A percentile compares a stretch with the other conserved stretches of the same genome.
phyloP scores from a whole-genome alignment of 202 grass and related monocot genomes.

The Schoenoplectus triqueter region DNA sequence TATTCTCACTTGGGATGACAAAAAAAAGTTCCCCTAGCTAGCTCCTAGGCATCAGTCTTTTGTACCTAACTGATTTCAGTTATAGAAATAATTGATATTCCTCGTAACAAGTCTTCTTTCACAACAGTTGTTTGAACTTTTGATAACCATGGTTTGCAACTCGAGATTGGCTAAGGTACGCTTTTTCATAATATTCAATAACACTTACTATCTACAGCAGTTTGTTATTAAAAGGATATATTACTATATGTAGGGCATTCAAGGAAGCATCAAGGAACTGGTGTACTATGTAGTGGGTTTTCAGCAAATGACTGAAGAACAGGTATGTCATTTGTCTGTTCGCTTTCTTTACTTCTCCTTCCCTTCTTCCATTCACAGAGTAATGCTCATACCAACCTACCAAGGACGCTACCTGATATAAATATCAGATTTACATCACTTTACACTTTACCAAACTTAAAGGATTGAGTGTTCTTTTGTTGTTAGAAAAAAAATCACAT shows the following conservation, averaged over 20 bases:
- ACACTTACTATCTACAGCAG: conserved; percentile 32
- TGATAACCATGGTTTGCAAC: conserved; percentile 83
- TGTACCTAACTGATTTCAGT: not conserved
- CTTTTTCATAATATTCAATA: not conserved
- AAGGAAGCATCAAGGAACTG: conserved; percentile 73
- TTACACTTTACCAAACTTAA: not conserved
- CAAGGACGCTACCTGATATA: not conserved
- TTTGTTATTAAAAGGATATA: conserved; percentile 34
- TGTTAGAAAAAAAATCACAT: not conserved
- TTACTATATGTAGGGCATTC: conserved; percentile 57
- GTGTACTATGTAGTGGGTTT: conserved; percentile 83
- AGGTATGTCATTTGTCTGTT: conserved; percentile 57
- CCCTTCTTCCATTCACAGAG: not conserved
- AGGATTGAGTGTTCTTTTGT: not conserved
- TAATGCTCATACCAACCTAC: conserved; percentile 1
- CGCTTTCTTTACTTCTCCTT: not conserved
- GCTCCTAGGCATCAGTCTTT: not conserved
- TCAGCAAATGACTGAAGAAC: conserved; percentile 90
- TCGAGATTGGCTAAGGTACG: conserved; percentile 78
- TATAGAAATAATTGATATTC: conserved; percentile 22
- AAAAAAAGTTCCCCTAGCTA: not conserved
- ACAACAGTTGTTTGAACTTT: conserved; percentile 86
- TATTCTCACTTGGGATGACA: not conserved
- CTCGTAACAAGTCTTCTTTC: conserved; percentile 28
- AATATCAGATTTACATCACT: not conserved